Base-by-base conservation (phyloP, 306 rosid genomes). In the Parietaria judaica region DNA sequence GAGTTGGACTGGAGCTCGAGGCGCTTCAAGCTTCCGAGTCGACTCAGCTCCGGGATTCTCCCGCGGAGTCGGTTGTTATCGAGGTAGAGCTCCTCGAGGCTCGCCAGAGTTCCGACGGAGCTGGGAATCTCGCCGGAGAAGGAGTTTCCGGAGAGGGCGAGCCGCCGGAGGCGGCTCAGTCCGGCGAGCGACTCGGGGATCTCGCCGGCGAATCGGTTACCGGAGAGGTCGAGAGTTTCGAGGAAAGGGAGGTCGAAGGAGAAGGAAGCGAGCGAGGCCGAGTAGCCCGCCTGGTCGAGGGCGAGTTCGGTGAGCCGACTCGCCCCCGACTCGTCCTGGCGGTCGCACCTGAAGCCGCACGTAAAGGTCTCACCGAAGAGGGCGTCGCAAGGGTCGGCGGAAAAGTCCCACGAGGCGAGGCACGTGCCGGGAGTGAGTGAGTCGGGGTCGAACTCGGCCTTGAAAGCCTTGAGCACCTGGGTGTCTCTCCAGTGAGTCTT, bases 251-350 rank as follows among this genome's bases (percentile, higher is more conserved):
- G 83, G 78, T 73, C 70, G 82, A 80, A 81, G 4, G 83, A 67
- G 36, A 78, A 51, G 51, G 84, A 56, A 41, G 84, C 12, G 55
- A 88, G 70, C 0, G 85, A 66, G 1, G 81, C 89, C 6, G 83
- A 8, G 74, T 91, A 91, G 51, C 95, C 96, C 0, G 95, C 92
- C 15, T 86, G 92, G 78, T 91, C 96, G 45, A 91, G 98, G 8
- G 50, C 65, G 77, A 91, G 79, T 61, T 91, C 88, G 1, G 98
- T 91, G 83, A 91, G 23, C 2, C 95, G 87, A 36, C 65, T 71
- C 6, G 43, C 15, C 0, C 84, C 77, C 0, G 87, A 74, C 14
- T 76, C 78, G 44, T 73, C 78, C 37, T 60, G 64, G 10, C 11
- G 13, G 64, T 91, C 96, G 70, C 98, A 88, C 41, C 95, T 70